A percentile compares a stretch with the other conserved stretches of the same genome.
phyloP scores from a whole-genome alignment of 164 flowering plant genomes.

The Malania oleifera region DNA sequence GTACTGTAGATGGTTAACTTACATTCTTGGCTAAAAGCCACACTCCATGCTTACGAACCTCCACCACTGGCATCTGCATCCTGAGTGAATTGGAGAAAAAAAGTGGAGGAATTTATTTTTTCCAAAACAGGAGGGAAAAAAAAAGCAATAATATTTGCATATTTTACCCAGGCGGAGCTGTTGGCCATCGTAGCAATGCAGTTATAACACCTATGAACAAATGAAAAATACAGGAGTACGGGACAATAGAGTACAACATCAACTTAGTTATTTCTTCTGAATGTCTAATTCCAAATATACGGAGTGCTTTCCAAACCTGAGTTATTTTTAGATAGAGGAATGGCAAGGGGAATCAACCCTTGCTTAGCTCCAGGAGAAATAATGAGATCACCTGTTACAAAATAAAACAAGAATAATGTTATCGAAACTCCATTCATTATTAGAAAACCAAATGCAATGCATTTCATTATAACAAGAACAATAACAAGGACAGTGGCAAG shows the following conservation, averaged over 20 bases:
- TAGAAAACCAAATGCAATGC: too few relatives aligned
- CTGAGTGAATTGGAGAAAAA: slow-evolving; percentile 30
- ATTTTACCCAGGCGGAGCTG: slow-evolving; percentile 78
- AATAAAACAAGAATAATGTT: slow-evolving; percentile 11
- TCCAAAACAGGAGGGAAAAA: too few relatives aligned
- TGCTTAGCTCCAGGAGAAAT: slow-evolving; percentile 65
- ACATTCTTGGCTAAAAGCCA: slow-evolving; percentile 92
- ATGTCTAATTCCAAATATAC: neutral
- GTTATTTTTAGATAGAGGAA: slow-evolving; percentile 61
- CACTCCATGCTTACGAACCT: slow-evolving; percentile 72
- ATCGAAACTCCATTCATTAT: too few relatives aligned
- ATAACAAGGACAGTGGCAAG: too few relatives aligned
- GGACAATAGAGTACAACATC: neutral
- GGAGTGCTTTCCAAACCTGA: slow-evolving; percentile 41
- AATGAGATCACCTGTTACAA: slow-evolving; percentile 56
- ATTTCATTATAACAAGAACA: too few relatives aligned
- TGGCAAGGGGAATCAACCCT: slow-evolving; percentile 68
- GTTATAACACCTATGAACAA: slow-evolving; percentile 48
- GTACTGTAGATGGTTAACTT: slow-evolving; percentile 15
- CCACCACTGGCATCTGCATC: slow-evolving; percentile 97
- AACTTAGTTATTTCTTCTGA: neutral
- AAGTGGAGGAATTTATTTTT: too few relatives aligned
- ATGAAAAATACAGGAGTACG: too few relatives aligned
- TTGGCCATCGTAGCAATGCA: slow-evolving; percentile 89
- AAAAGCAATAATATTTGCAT: too few relatives aligned